Base-by-base conservation (phyloP, 2,329 filamentous ascomycete species). In the Gaeumannomyces sp. region DNA sequence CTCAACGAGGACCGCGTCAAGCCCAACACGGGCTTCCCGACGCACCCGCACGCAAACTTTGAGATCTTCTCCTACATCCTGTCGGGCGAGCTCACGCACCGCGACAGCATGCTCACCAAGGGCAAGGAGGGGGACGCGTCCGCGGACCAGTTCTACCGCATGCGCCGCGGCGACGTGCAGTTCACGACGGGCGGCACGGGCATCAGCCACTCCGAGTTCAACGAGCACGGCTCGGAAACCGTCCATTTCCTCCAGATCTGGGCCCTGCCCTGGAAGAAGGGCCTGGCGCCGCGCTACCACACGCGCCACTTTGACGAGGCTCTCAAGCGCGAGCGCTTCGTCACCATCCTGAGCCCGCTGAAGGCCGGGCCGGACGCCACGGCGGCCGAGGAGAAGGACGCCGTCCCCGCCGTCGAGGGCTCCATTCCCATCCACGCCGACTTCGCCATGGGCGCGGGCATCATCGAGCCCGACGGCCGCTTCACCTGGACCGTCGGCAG, bases 181-280 rank as follows among this genome's bases (percentile, higher is more conserved):
- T 96, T 96, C 76, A 96, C 92, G 13, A 93, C 89, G 19, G 92
- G 91, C n/a, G 92, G 92, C 64, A 92, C 86, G 6, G 87, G 87
- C 71, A 85, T 96, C 71, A 85, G 91, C 1, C 92, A 96, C 76
- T 90, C 87, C 10, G 92, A 96, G 77, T 87, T 89, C 77, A 95
- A 94, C 76, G 88, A 95, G 76, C 87, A 92, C 74, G 74, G 79
- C 64, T 77, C 83, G 19, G 85, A 91, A 59, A 86, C 89, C 29
- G 89, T 92, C 16, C 92, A 96, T 73, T 96, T 96, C 73, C 78
- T 96, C 45, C 92, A 96, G 76, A 96, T 96, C 71, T 96, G 92
- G 92, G 91, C 89, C 1, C 80, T 91, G 62, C 92, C 92, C 0
- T 93, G 92, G 84, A 87, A 87, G 74, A 78, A 82, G 28, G 89